phyloP scores from a whole-genome alignment of 495 filamentous ascomycete genomes.

The Penicillium manginii region DNA sequence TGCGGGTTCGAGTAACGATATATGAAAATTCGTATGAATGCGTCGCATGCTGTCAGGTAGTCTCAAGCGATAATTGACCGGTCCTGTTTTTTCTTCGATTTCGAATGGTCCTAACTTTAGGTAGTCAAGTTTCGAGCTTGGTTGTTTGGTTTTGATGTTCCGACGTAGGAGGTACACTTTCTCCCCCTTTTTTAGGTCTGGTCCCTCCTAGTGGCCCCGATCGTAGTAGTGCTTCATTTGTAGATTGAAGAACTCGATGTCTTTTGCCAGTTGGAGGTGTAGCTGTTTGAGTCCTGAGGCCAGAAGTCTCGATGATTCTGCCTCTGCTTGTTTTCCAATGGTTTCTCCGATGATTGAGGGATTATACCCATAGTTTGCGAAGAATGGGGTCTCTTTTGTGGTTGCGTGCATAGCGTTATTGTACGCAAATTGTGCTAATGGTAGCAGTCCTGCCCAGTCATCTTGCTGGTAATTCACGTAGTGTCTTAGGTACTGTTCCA shows the following conservation, averaged over 20 bases:
- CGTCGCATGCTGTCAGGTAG: constrained; percentile 8
- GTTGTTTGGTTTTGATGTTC: constrained; percentile 13
- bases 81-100: constrained; percentile 16
- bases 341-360: background rate
- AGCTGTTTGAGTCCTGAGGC: background rate
- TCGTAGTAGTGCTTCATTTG: background rate
- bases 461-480: constrained; percentile 34
- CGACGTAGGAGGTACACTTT: constrained; percentile 7
- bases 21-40: constrained; percentile 13
- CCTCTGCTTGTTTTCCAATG: background rate
- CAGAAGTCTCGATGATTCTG: background rate
- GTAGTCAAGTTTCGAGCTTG: constrained; percentile 11
- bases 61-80: constrained; percentile 13
- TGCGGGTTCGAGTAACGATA: background rate
- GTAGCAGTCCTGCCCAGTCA: constrained; percentile 31
- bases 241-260: background rate
- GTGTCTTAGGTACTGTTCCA: constrained; percentile 28
- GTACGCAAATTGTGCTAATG: constrained; percentile 28
- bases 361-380: constrained; percentile 16
- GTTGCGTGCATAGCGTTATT: constrained; percentile 17
- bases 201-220: background rate
- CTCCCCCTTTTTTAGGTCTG: constrained; percentile 3
- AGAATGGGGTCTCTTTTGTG: constrained; percentile 21
- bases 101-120: too few species aligned
- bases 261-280: background rate